These are phyloP conservation scores for Alternaria rosae DNA, from an alignment of 2,329 filamentous ascomycete genomes.

Conservation along the genomic window DNA sequence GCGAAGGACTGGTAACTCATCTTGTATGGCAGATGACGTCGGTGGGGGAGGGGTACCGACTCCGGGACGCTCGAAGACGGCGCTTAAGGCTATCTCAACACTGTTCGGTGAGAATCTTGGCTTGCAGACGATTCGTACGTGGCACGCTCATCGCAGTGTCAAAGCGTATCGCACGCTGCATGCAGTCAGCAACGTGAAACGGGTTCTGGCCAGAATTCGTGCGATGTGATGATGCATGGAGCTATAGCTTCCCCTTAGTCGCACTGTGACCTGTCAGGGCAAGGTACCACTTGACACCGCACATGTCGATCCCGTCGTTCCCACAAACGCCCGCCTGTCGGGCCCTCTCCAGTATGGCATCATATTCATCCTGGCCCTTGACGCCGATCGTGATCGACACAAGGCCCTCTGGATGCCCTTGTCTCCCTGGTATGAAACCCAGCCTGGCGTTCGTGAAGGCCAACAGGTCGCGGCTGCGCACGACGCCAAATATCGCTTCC, in stretches of 20 bases:
- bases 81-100: background rate
- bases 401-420: slow-evolving; percentile 48
- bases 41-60: background rate
- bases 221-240: background rate
- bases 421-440: slow-evolving; percentile 45
- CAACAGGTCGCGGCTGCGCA: slow-evolving; percentile 52
- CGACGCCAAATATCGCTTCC: slow-evolving; percentile 52
- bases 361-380: slow-evolving; percentile 40
- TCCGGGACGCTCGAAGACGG: background rate
- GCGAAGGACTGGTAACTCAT: background rate
- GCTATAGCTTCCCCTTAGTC: slow-evolving; percentile 32
- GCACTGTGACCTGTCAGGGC: slow-evolving; percentile 28
- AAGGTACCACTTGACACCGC: slow-evolving; percentile 51
- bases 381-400: slow-evolving; percentile 52
- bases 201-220: background rate
- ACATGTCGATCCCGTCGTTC: slow-evolving; percentile 48
- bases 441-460: slow-evolving; percentile 48
- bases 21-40: background rate
- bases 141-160: background rate
- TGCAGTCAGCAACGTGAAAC: background rate
- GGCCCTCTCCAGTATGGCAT: slow-evolving; percentile 44
- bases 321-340: slow-evolving; percentile 39
- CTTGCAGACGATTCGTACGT: slow-evolving; percentile 1
- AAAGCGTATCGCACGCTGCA: background rate
- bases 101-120: background rate